Evolutionary conservation across 345 rosid genomes (phyloP).

Genomic region (Populus simonii): DNA sequence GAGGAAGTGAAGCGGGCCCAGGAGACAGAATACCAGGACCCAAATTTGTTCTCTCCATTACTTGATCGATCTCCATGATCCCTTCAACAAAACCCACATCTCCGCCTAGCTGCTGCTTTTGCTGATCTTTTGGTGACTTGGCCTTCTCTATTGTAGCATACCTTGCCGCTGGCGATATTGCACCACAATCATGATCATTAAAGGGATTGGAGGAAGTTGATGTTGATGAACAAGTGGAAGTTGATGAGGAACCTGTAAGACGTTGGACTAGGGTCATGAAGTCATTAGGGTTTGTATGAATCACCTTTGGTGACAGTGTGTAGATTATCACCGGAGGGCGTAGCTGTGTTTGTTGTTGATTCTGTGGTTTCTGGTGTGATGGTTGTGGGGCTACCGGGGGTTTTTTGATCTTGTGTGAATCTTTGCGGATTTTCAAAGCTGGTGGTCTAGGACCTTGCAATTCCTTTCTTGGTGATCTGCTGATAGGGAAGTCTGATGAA

Average conservation of each 20-base stretch:
- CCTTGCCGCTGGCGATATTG: constrained; percentile 75
- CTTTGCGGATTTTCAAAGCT: constrained; percentile 63
- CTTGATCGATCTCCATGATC: constrained; percentile 31
- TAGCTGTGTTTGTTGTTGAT: constrained; percentile 27
- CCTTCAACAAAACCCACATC: constrained; percentile 39
- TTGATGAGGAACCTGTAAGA: constrained; percentile 63
- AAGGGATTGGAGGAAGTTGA: constrained; percentile 10
- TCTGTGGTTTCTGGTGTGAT: constrained; percentile 12
- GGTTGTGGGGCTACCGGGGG: constrained; percentile 49
- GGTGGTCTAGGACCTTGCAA: constrained; percentile 81
- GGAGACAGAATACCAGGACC: constrained; percentile 74
- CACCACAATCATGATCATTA: constrained; percentile 26
- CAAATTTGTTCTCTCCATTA: constrained; percentile 37
- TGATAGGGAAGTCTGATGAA: constrained; percentile 32
- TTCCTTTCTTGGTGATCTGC: constrained; percentile 65
- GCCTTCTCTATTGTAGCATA: constrained; percentile 63
- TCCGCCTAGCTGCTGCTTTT: constrained; percentile 1
- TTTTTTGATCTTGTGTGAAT: constrained; percentile 75
- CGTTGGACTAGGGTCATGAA: constrained; percentile 92
- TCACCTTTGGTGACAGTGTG: constrained; percentile 78
- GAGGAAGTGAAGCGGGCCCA: constrained; percentile 60
- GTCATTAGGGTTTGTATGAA: constrained; percentile 74
- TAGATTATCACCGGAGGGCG: constrained; percentile 76
- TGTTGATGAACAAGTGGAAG: constrained; percentile 15
- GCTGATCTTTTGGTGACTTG: constrained; percentile 35